Evolutionary conservation across 2,329 filamentous ascomycete genomes (phyloP).

Genomic region (Emergomyces africanus): DNA sequence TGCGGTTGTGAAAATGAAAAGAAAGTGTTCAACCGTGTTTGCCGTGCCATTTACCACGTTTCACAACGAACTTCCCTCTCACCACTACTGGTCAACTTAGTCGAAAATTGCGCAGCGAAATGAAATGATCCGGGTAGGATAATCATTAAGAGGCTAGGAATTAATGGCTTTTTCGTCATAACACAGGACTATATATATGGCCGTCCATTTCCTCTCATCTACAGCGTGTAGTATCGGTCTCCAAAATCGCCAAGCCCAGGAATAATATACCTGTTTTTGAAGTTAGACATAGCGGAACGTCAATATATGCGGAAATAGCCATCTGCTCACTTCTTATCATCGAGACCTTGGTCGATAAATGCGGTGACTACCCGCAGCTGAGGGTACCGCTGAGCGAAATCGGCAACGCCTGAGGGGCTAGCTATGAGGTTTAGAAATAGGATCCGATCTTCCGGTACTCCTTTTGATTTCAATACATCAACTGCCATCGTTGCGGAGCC

Average conservation of each 20-base stretch:
- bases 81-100: not conserved
- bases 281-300: constrained; percentile 5
- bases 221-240: constrained; percentile 90
- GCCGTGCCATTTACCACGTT: not conserved
- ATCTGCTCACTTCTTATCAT: constrained; percentile 74
- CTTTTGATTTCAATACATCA: constrained; percentile 76
- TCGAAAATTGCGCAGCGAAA: not conserved
- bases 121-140: not conserved
- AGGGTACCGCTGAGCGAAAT: constrained; percentile 81
- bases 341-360: constrained; percentile 90
- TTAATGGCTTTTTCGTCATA: not conserved
- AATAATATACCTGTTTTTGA: constrained; percentile 67
- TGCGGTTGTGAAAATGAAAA: not conserved
- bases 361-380: constrained; percentile 85
- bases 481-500: constrained; percentile 96
- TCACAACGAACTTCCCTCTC: not conserved
- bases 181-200: not conserved
- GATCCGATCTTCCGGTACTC: constrained; percentile 89
- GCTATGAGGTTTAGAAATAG: constrained; percentile 95
- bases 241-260: constrained; percentile 92
- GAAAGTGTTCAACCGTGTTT: not conserved
- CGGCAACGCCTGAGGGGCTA: constrained; percentile 83
- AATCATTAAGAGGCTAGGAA: not conserved
- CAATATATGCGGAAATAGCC: not conserved
- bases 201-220: constrained; percentile 13